Percentiles rank a stretch among this genome's conserved stretches.
phyloP scores from a whole-genome alignment of 1,139 yeast species.

The Sugiyamaella xylanicola region DNA sequence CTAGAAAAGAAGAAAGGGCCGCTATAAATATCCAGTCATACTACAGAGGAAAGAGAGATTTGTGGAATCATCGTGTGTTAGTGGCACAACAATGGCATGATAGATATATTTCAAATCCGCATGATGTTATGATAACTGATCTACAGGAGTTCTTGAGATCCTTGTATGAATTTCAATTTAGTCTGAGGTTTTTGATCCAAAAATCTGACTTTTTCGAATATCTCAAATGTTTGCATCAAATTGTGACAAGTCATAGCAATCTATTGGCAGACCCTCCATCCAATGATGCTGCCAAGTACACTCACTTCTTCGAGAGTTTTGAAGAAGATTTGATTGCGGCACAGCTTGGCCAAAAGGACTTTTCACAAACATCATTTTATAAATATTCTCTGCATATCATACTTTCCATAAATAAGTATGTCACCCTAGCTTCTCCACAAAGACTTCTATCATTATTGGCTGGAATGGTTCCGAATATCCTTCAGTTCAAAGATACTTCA shows the following conservation, averaged over 20 bases:
- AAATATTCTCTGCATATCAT: neutral
- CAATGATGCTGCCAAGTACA: neutral
- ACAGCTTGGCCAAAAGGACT: neutral
- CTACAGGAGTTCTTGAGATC: neutral
- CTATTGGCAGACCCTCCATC: neutral
- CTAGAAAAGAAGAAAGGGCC: conserved; percentile 53
- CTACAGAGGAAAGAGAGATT: conserved; percentile 32
- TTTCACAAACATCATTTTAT: neutral
- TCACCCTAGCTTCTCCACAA: neutral
- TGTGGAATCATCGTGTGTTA: conserved; percentile 23
- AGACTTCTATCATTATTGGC: conserved; percentile 4
- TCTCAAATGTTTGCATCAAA: conserved; percentile 1
- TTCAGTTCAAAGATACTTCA: too few species aligned
- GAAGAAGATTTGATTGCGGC: neutral
- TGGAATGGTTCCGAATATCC: neutral
- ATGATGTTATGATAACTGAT: neutral
- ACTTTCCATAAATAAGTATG: neutral
- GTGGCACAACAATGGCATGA: conserved; percentile 30
- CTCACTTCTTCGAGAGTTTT: conserved; percentile 1
- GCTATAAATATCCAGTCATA: conserved; percentile 53
- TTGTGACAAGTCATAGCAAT: neutral
- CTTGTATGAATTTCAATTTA: conserved; percentile 6
- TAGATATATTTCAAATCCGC: neutral
- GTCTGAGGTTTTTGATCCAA: conserved; percentile 1
- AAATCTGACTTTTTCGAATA: neutral